Base-by-base conservation (phyloP, 192 early-diverging fungal species). In the Mortierella hygrophila region DNA sequence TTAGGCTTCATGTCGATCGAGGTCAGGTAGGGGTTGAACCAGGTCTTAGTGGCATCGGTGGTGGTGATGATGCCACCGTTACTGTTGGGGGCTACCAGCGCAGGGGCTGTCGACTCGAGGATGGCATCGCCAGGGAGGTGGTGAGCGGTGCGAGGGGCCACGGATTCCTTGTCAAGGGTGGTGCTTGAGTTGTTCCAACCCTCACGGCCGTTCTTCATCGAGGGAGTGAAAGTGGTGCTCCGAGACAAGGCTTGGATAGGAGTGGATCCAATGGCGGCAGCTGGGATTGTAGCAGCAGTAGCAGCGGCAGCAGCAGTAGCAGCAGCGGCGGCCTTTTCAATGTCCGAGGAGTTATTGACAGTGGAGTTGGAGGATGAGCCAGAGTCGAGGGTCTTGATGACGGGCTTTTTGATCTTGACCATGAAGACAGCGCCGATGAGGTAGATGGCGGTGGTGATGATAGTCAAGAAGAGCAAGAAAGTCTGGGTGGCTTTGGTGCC, bases 371-470 rank as follows among this genome's bases (percentile, higher is more conserved):
- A 79, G 6, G 78, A 80, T 29, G 54, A 23, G 11, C 71, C 72
- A 60, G 76, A 80, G 29, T 74, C 83, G 37, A 80, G 75, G 13
- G 69, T 35, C 65, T 80, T 85, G 75, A 73, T 38, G 8, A 15
- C 71, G 6, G 75, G 79, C 52, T 75, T 77, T 18, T 77, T 76
- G 72, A 86, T 78, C 79, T 86, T 86, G 52, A 86, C 75, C 84
- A 86, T 86, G 26, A 86, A 81, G 52, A 86, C 54, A 37, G 84
- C 84, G 16, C 71, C 84, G 10, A 86, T 76, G 2, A 86, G 29
- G 54, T 86, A 86, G 49, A 81, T 86, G 42, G 54, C 84, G 2
- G 84, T 81, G 15, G 84, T 86, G 72, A 86, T 86, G 52, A 86
- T 75, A 23, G 84, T 81, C 42, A 86, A 63, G 52, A 86, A 86